Base-by-base conservation (phyloP, 2,329 filamentous ascomycete species). In the Xylariaceae sp. region DNA sequence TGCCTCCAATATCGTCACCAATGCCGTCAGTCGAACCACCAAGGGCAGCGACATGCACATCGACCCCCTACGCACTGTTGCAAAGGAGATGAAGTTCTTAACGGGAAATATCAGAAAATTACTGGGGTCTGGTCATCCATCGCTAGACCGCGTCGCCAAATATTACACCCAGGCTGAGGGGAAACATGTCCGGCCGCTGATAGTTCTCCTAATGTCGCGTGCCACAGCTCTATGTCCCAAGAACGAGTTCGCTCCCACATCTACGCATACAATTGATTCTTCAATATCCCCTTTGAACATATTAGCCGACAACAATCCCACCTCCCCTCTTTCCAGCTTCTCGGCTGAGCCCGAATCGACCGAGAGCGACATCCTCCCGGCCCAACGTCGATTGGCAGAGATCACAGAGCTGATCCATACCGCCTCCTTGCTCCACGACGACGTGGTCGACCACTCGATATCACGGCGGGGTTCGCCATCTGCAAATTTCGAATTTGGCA, bases 351-450 rank as follows among this genome's bases (percentile, higher is more conserved):
- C 59, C 45, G 68, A 72, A 40, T 71, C 76, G 32, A 63, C 75
- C 44, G 74, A 76, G 44, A 68, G 78, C 57, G 81, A 88, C 55
- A 93, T 98, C 55, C 81, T 97, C 17, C 92, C 93, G n/a, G 86
- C 89, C 16, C 93, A 98, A 64, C 79, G 92, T 54, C 84, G 93
- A 21, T 76, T 98, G 29, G 93, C 93, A 42, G 93, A 98, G 68
- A 97, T 98, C 61, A 93, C 92, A 2, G 93, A 98, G 68, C 77
- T 98, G 44, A 97, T 98, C 55, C 93, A 98, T 68, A 97, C 93
- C 0, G 91, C 93, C 1, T 97, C 92, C 2, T 79, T 98, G 16
- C 82, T 98, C 12, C 93, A 98, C 69, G 93, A 98, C 76, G 93
- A 98, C 70, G 93, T 98, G 22, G 95, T 98, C 62, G 93, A 98